Evolutionary conservation across 2,329 filamentous ascomycete genomes (phyloP).

Genomic region (Aspergillus nomiae): DNA sequence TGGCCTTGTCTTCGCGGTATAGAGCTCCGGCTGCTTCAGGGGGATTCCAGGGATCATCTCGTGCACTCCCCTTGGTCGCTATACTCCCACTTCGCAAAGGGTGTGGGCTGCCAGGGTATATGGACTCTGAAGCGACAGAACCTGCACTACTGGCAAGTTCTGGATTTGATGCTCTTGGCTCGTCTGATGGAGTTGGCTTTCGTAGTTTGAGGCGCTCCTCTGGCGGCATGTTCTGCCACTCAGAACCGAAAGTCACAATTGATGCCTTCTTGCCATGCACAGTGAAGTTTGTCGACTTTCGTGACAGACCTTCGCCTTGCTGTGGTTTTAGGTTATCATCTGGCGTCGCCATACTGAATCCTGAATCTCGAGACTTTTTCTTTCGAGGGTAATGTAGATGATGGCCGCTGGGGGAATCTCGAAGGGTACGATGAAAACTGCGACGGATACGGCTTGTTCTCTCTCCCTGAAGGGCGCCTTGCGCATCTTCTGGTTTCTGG

Average conservation of each 20-base stretch:
- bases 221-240: constrained; percentile 75
- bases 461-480: constrained; percentile 48
- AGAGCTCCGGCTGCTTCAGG: constrained; percentile 26
- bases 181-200: constrained; percentile 48
- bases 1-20: constrained; percentile 11
- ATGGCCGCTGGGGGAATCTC: constrained; percentile 70
- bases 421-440: constrained; percentile 84
- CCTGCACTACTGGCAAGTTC: constrained; percentile 28
- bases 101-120: constrained; percentile 53
- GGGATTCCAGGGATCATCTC: constrained; percentile 26
- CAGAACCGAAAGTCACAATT: constrained; percentile 93
- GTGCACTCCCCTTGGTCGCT: constrained; percentile 61
- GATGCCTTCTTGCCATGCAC: constrained; percentile 98
- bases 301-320: constrained; percentile 69
- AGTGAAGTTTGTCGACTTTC: constrained; percentile 86
- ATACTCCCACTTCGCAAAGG: constrained; percentile 68
- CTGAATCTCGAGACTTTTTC: constrained; percentile 74
- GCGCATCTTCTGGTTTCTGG: constrained; percentile 40
- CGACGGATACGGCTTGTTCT: constrained; percentile 71
- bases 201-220: constrained; percentile 72
- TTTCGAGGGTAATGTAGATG: constrained; percentile 66
- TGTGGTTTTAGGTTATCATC: constrained; percentile 50
- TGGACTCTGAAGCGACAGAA: constrained; percentile 28
- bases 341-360: constrained; percentile 57
- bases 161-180: constrained; percentile 38